Percentiles rank a stretch among this genome's conserved stretches.
These are phyloP conservation scores for Scheffersomyces amazonensis DNA, from an alignment of 805 yeast genomes.

Conservation along the genomic window DNA sequence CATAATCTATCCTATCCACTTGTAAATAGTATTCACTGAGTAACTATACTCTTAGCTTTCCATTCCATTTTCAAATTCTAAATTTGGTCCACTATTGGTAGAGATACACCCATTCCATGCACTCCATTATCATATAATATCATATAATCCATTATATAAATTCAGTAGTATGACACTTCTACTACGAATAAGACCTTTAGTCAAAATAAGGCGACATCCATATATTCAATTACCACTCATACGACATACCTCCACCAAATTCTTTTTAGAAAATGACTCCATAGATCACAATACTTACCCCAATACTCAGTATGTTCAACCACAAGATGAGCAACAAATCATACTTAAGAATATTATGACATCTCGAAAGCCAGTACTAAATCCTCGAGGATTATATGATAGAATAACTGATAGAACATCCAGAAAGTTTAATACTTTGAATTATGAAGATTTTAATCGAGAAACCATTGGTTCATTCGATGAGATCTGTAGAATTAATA, in stretches of 20 bases:
- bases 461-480: constrained; percentile 2
- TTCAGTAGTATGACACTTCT: too few species aligned
- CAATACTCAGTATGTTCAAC: constrained; percentile 2
- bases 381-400: constrained; percentile 5
- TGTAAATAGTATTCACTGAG: too few species aligned
- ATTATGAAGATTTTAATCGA: background rate
- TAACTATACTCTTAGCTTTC: too few species aligned
- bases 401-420: background rate
- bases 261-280: background rate
- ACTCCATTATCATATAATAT: too few species aligned
- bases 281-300: background rate
- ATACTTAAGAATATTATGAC: constrained; percentile 4
- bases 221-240: background rate
- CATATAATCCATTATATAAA: too few species aligned
- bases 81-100: too few species aligned
- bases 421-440: background rate
- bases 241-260: background rate
- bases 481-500: constrained; percentile 13
- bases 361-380: constrained; percentile 3
- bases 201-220: constrained; percentile 3
- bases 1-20: too few species aligned
- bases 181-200: constrained; percentile 2
- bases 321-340: constrained; percentile 5
- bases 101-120: too few species aligned
- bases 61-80: too few species aligned